Percentiles rank a stretch among this genome's conserved stretches.
phyloP scores from a whole-genome alignment of 2,329 filamentous ascomycete genomes.

The Metarhizium brunneum region DNA sequence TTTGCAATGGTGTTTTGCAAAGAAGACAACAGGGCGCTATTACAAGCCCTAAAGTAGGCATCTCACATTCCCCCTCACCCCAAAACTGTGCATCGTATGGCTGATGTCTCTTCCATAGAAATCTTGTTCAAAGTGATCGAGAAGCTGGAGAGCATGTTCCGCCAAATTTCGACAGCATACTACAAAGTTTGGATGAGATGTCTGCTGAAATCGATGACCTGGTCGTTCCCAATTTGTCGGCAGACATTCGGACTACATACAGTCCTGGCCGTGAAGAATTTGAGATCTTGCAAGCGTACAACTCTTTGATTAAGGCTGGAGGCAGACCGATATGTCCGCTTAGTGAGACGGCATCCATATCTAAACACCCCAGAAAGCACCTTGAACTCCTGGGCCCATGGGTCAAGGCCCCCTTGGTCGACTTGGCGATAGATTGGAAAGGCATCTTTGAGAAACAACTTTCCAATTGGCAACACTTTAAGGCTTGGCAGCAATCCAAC shows the following conservation, averaged over 20 bases:
- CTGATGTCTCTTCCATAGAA: neutral
- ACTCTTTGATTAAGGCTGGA: conserved; percentile 2
- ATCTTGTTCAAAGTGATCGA: conserved; percentile 2
- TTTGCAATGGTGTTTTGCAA: conserved; percentile 3
- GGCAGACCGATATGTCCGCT: conserved; percentile 3
- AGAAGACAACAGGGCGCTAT: conserved; percentile 3
- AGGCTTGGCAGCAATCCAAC: conserved; percentile 4
- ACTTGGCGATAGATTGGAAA: conserved; percentile 2
- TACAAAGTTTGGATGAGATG: conserved; percentile 6
- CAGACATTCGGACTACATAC: neutral
- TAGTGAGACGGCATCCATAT: conserved; percentile 1
- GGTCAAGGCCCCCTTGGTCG: neutral
- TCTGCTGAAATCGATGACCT: conserved; percentile 3
- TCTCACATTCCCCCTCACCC: neutral
- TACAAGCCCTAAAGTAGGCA: conserved; percentile 5
- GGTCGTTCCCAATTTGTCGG: neutral
- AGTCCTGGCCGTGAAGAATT: conserved; percentile 6
- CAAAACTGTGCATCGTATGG: neutral
- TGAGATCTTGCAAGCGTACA: conserved; percentile 4
- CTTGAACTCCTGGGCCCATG: conserved; percentile 2
- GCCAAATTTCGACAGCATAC: conserved; percentile 3
- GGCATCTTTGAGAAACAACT: conserved; percentile 3
- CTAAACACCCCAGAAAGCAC: neutral
- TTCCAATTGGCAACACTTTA: conserved; percentile 4
- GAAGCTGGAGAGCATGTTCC: conserved; percentile 4